phyloP scores from a whole-genome alignment of 352 stramenopile species.

The Phytophthora citrophthora region DNA sequence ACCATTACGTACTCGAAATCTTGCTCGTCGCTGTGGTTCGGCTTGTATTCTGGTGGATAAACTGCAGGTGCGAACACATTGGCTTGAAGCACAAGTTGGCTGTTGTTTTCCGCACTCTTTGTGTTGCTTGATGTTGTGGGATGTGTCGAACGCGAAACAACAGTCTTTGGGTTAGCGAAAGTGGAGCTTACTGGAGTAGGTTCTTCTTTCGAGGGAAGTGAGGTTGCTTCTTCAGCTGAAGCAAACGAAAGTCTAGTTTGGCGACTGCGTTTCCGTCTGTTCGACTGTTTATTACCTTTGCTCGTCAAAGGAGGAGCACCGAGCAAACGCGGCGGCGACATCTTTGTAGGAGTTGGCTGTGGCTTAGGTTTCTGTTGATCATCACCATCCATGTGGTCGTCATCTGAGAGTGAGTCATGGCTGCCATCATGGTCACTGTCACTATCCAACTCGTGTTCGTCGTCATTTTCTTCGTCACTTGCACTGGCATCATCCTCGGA shows the following conservation, averaged over 20 bases:
- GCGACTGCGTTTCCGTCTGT: constrained; percentile 35
- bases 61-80: constrained; percentile 45
- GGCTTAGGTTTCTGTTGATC: constrained; percentile 7
- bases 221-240: constrained; percentile 10
- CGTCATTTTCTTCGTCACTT: constrained; percentile 31
- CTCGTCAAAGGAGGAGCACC: constrained; percentile 15
- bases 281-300: constrained; percentile 6
- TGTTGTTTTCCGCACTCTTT: constrained; percentile 10
- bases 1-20: constrained; percentile 71
- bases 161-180: neutral
- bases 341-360: constrained; percentile 24
- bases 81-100: constrained; percentile 27
- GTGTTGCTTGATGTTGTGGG: neutral
- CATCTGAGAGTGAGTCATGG: constrained; percentile 29
- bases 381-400: constrained; percentile 8
- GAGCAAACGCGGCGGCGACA: constrained; percentile 26
- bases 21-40: constrained; percentile 24
- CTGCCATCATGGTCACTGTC: constrained; percentile 47
- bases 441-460: constrained; percentile 44
- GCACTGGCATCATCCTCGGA: constrained; percentile 34
- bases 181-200: neutral
- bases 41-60: constrained; percentile 27
- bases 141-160: neutral
- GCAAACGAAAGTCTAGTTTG: constrained; percentile 47
- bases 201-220: neutral